Evolutionary conservation across 495 filamentous ascomycete species (phyloP), one percentile per base, ranked within the genome.

Genomic region (Collariella sp.): DNA sequence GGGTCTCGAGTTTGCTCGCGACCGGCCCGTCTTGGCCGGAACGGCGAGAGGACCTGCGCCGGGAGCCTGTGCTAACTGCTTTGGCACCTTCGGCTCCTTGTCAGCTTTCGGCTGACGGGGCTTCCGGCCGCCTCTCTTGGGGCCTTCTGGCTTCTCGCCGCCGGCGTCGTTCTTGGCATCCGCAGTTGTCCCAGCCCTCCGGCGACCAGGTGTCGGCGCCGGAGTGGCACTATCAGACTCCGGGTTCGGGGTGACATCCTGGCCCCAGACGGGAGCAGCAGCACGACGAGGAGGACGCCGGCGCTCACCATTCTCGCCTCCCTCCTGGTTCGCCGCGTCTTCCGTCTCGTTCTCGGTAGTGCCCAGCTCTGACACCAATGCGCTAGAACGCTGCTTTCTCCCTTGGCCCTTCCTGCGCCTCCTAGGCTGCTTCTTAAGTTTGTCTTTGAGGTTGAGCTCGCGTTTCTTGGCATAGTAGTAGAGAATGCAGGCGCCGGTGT

Each of bases 401-500:
- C 70, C 72, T 35, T 76, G 74, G 23, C 76, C 74, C 61, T 73
- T 79, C 52, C 77, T 81, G 35, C 82, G 76, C 51, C 79, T 81
- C 46, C 79, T 84, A 24, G 81, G 83, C 69, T 83, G 81, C 54
- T 83, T 84, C 70, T 82, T 91, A 24, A 87, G 72, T 65, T 86
- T 87, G 34, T 87, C 85, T 69, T 95, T 94, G 62, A 96, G 91
- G 53, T 88, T 89, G 22, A 83, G 82, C 53, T 83, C 79, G 62
- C 87, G 83, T 69, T 98, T 98, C 52, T 86, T 95, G 57, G 90
- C 79, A 68, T 98, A 98, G 67, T 98, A 97, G 67, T 97, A 94
- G 58, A 89, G 77, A 58, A 98, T 96, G 65, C 88, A 94, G 45
- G 90, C 83, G 58, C 86, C 82, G 70, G 86, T 93, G 58, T 85